A percentile compares a stretch with the other conserved stretches of the same genome.
Evolutionary conservation across 164 flowering plant genomes (phyloP).

Genomic region (Brasenia schreberi): DNA sequence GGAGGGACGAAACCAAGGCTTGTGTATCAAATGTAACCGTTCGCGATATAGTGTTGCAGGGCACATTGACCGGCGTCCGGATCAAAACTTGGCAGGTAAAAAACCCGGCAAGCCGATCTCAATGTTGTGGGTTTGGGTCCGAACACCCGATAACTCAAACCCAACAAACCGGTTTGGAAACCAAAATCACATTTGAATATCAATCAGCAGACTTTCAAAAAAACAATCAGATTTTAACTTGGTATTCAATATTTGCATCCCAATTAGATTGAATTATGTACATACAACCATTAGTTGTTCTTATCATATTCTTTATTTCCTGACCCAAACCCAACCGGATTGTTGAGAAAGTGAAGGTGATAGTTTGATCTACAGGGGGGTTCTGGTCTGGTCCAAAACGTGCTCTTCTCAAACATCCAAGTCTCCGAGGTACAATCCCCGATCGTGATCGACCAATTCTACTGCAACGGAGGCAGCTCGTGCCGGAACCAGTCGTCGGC

Average conservation of each 20-base stretch:
- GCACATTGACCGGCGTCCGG: slow-evolving; percentile 31
- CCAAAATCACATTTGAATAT: too few relatives aligned
- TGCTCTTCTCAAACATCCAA: slow-evolving; percentile 32
- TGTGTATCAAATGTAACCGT: slow-evolving; percentile 42
- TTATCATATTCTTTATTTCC: too few relatives aligned
- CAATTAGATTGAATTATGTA: too few relatives aligned
- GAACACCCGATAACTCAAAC: too few relatives aligned
- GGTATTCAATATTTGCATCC: too few relatives aligned
- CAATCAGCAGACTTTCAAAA: too few relatives aligned
- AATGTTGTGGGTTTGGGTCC: too few relatives aligned
- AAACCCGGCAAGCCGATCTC: neutral
- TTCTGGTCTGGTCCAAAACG: slow-evolving; percentile 26
- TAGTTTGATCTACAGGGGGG: slow-evolving; percentile 28
- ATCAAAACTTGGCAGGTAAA: slow-evolving; percentile 53
- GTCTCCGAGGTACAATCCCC: slow-evolving; percentile 29
- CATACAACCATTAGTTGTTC: too few relatives aligned
- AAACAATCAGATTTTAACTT: too few relatives aligned
- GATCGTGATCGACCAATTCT: slow-evolving; percentile 39
- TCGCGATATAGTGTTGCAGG: slow-evolving; percentile 19
- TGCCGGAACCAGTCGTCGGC: slow-evolving; percentile 39
- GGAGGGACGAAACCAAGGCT: slow-evolving; percentile 30
- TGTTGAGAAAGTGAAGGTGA: neutral
- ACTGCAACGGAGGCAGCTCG: slow-evolving; percentile 19
- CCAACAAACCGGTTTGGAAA: too few relatives aligned
- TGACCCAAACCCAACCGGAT: too few relatives aligned